Evolutionary conservation across 73 alveolate species (phyloP).

Genomic region (Symbiodinium pilosum): DNA sequence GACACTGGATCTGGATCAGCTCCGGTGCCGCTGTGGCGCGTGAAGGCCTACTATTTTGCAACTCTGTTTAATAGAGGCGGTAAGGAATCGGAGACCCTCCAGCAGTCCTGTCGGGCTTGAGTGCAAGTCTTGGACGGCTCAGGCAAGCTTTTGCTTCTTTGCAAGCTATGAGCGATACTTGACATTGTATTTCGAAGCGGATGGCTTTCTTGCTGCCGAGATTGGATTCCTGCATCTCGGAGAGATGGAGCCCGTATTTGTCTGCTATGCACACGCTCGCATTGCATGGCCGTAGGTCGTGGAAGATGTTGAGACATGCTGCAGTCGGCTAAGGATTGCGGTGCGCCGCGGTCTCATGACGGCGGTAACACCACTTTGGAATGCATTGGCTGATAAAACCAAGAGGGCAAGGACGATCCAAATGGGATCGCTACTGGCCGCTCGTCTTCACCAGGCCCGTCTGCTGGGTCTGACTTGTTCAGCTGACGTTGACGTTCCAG

Average conservation of each 20-base stretch:
- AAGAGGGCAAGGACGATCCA: conserved; percentile 64
- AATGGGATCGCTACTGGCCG: neutral
- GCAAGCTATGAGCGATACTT: conserved; percentile 63
- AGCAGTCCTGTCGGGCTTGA: too few relatives aligned
- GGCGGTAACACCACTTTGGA: conserved; percentile 55
- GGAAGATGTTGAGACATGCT: neutral
- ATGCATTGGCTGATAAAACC: conserved; percentile 75
- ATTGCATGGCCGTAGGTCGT: neutral
- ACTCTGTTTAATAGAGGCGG: neutral
- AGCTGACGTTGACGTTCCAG: neutral
- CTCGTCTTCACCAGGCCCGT: neutral
- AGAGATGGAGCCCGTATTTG: too few relatives aligned
- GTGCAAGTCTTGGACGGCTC: neutral
- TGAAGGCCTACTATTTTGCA: conserved; percentile 61
- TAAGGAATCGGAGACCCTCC: neutral
- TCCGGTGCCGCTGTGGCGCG: conserved; percentile 21
- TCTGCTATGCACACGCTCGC: too few relatives aligned
- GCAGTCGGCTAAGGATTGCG: neutral
- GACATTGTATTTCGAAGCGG: conserved; percentile 84
- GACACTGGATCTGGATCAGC: neutral
- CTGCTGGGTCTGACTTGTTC: neutral
- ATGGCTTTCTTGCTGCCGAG: conserved; percentile 44
- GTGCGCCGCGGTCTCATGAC: conserved; percentile 55
- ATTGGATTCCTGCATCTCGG: conserved; percentile 32
- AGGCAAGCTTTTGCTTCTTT: conserved; percentile 70